Evolutionary conservation across 2,329 filamentous ascomycete species (phyloP).

Genomic region (Aureobasidium melanogenum): DNA sequence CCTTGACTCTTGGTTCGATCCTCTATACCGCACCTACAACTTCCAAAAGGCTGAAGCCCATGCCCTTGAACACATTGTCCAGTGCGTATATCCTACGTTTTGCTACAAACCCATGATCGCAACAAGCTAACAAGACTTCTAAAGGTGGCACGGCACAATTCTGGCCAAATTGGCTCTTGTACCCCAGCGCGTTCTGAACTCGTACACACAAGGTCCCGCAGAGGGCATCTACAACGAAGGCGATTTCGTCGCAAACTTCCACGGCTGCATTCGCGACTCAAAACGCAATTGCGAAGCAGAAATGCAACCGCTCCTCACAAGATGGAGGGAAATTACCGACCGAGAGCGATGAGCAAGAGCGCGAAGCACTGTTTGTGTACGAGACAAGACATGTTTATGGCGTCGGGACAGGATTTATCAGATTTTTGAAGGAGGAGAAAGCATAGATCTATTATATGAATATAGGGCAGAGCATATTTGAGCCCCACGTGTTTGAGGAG

Average conservation of each 20-base stretch:
- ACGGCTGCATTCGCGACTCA: conserved; percentile 57
- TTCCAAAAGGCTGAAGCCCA: conserved; percentile 93
- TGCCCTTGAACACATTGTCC: conserved; percentile 59
- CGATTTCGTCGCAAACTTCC: conserved; percentile 74
- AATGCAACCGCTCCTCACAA: conserved; percentile 46
- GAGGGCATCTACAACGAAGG: conserved; percentile 60
- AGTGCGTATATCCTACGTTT: conserved; percentile 27
- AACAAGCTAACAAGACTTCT: conserved; percentile 53
- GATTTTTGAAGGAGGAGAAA: background rate
- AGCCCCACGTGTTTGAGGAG: background rate
- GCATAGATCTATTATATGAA: background rate
- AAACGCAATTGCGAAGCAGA: conserved; percentile 60
- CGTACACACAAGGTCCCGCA: conserved; percentile 52
- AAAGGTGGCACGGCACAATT: conserved; percentile 93
- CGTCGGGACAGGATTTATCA: background rate
- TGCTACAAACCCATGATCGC: background rate
- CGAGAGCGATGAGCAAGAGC: conserved; percentile 16
- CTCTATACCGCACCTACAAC: conserved; percentile 86
- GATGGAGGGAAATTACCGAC: conserved; percentile 27
- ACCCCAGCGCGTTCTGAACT: conserved; percentile 76
- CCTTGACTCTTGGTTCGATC: conserved; percentile 92
- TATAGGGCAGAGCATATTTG: background rate
- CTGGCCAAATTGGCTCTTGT: conserved; percentile 81
- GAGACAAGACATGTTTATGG: background rate
- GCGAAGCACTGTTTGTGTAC: background rate